A percentile compares a stretch with the other conserved stretches of the same genome.
Evolutionary conservation across 345 rosid species (phyloP).

Genomic region (Murraya koenigii): DNA sequence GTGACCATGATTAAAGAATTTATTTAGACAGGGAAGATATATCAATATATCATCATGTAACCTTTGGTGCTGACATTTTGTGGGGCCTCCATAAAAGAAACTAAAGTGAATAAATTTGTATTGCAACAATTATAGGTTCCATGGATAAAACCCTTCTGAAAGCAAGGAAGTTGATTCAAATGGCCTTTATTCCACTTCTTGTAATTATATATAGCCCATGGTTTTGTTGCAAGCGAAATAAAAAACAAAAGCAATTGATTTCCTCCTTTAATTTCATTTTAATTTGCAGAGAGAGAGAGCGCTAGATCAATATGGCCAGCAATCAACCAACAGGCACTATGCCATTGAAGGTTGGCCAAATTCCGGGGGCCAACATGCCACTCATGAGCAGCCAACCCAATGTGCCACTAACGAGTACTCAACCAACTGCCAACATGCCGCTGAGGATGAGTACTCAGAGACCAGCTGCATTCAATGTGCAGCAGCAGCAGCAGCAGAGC

Average conservation of each 20-base stretch:
- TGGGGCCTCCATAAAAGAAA: conserved; percentile 6
- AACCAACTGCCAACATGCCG: not conserved
- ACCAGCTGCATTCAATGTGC: not conserved
- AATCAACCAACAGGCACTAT: not conserved
- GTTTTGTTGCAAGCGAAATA: not conserved
- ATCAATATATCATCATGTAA: not conserved
- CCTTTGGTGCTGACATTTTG: conserved; percentile 12
- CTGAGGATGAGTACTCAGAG: not conserved
- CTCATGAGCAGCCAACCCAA: not conserved
- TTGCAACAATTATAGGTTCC: not conserved
- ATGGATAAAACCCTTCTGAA: conserved; percentile 39
- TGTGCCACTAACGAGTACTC: not conserved
- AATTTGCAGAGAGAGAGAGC: too few relatives aligned
- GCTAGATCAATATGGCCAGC: not conserved
- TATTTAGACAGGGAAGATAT: not conserved
- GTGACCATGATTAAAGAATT: not conserved
- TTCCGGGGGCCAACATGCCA: not conserved
- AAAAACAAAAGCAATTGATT: conserved; percentile 12
- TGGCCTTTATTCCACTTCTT: conserved; percentile 37
- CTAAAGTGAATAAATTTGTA: not conserved
- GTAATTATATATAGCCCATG: conserved; percentile 16
- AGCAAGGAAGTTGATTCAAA: conserved; percentile 78
- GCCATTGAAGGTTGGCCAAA: not conserved
- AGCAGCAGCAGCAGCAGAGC: not conserved
- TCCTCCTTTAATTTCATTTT: not conserved